Evolutionary conservation across 1,284 basidiomycete species (phyloP).

Genomic region (Pseudomicrostroma phylloplanum): DNA sequence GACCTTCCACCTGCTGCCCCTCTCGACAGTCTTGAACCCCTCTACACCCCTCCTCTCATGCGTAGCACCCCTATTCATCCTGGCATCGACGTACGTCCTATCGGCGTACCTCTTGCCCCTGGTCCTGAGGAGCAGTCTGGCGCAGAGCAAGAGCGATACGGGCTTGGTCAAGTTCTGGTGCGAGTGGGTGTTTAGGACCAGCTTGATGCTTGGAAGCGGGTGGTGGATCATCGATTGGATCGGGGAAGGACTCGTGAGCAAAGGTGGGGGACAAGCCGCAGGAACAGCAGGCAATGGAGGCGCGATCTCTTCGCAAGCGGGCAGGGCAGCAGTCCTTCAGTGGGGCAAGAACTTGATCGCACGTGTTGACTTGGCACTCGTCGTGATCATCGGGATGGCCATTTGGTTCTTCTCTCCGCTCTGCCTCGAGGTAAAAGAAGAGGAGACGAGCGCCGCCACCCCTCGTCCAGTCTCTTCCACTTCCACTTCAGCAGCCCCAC

Average conservation of each 20-base stretch:
- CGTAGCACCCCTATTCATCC: slow-evolving; percentile 4
- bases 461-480: neutral
- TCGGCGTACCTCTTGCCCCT: slow-evolving; percentile 25
- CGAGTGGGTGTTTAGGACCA: slow-evolving; percentile 35
- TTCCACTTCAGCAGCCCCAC: neutral
- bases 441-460: slow-evolving; percentile 14
- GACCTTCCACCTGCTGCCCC: slow-evolving; percentile 51
- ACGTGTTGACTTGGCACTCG: slow-evolving; percentile 18
- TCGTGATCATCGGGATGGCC: slow-evolving; percentile 21
- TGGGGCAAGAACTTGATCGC: slow-evolving; percentile 28
- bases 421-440: slow-evolving; percentile 33
- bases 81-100: slow-evolving; percentile 24
- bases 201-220: slow-evolving; percentile 32
- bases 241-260: neutral
- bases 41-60: neutral
- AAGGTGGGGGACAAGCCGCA: neutral
- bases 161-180: slow-evolving; percentile 31
- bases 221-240: slow-evolving; percentile 42
- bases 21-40: neutral
- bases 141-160: slow-evolving; percentile 16
- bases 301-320: neutral
- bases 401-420: slow-evolving; percentile 43
- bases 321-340: slow-evolving; percentile 12
- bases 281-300: slow-evolving; percentile 4
- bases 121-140: slow-evolving; percentile 20